Evolutionary conservation across 331 rosid genomes (phyloP).

Genomic region (Stylosanthes scabra): DNA sequence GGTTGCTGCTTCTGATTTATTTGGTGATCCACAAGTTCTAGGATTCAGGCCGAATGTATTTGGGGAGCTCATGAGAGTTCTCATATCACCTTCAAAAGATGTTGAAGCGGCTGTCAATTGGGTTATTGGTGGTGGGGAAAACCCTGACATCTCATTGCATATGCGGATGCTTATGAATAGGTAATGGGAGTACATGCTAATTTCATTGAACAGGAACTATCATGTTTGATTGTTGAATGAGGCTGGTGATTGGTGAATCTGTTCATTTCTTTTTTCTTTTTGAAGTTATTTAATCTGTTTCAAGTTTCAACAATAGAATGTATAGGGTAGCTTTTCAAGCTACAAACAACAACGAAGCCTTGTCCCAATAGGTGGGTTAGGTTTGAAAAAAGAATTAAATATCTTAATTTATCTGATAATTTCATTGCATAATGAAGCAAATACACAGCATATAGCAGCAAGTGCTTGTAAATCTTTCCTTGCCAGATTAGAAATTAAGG

Average conservation of each 20-base stretch:
- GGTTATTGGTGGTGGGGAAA: slow-evolving; percentile 70
- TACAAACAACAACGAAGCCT: no score
- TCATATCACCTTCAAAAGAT: slow-evolving; percentile 80
- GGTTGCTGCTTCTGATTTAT: slow-evolving; percentile 73
- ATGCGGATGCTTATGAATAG: slow-evolving; percentile 96
- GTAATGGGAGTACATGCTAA: slow-evolving; percentile 45
- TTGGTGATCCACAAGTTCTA: slow-evolving; percentile 73
- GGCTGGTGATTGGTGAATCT: slow-evolving; percentile 22
- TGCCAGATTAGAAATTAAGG: slow-evolving; percentile 4
- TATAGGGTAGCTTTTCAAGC: no score
- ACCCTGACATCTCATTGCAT: slow-evolving; percentile 92
- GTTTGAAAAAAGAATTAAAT: not conserved
- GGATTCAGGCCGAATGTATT: slow-evolving; percentile 84
- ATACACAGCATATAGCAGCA: not conserved
- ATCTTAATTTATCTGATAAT: slow-evolving; percentile 6
- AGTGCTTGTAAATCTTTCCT: not conserved
- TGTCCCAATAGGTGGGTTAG: not conserved
- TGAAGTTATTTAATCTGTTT: not conserved
- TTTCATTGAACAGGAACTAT: slow-evolving; percentile 16
- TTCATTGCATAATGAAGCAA: not conserved
- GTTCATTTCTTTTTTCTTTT: not conserved
- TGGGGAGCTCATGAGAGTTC: slow-evolving; percentile 95
- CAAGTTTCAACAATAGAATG: not conserved
- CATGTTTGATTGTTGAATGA: slow-evolving; percentile 27
- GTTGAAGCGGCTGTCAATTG: slow-evolving; percentile 85